Percentiles rank a stretch among this genome's conserved stretches.
These are phyloP conservation scores for Coffea humblotiana DNA, from an alignment of 305 asterid genomes.

Conservation along the genomic window DNA sequence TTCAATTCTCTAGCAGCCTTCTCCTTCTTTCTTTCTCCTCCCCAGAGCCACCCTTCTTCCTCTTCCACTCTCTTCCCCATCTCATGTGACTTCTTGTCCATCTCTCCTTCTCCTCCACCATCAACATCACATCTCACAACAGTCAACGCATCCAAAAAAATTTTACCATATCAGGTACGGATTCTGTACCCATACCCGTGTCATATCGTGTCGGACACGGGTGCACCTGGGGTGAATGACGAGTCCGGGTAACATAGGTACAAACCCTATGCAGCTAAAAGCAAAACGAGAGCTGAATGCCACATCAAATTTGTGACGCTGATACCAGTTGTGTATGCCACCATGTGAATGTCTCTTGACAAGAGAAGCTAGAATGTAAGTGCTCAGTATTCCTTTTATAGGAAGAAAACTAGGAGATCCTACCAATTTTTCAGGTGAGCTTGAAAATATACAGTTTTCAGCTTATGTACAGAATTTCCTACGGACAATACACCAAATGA, in stretches of 20 bases:
- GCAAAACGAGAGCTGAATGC: not conserved
- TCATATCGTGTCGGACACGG: not conserved
- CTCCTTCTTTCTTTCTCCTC: too few relatives aligned
- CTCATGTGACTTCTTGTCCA: not conserved
- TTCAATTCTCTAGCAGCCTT: not conserved
- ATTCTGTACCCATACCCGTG: not conserved
- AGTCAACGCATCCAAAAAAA: not conserved
- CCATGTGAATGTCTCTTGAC: not conserved
- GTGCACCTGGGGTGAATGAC: too few relatives aligned
- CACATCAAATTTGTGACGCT: not conserved
- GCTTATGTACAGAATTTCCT: not conserved
- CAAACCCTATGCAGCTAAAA: not conserved
- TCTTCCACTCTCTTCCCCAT: not conserved
- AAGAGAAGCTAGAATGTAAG: not conserved
- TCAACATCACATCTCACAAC: not conserved
- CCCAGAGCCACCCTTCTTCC: too few relatives aligned
- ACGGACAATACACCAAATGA: too few relatives aligned
- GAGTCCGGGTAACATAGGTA: not conserved
- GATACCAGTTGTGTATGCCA: not conserved
- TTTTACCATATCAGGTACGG: not conserved
- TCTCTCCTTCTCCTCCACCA: not conserved
- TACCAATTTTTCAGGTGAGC: not conserved
- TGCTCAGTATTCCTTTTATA: not conserved
- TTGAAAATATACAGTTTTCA: too few relatives aligned
- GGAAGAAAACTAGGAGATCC: not conserved